Conservation (phyloP, 1,284 basidiomycete species). For the Xerocomus nothofagi region DNA sequence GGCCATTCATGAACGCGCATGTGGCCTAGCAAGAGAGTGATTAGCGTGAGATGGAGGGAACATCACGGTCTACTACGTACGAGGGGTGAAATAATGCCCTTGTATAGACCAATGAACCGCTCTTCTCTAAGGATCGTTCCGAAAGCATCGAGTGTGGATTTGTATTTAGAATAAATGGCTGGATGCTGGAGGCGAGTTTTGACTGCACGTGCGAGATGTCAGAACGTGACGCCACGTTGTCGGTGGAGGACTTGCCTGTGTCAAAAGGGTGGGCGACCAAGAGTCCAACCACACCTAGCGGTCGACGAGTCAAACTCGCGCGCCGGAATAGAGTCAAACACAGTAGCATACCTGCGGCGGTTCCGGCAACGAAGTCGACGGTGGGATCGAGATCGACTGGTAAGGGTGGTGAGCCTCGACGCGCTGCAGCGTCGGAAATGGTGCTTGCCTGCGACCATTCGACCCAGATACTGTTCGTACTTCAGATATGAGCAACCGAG, state of each 20-base stretch:
- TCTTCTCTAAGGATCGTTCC: slow-evolving; percentile 68
- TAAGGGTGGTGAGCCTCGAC: not conserved
- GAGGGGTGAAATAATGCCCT: slow-evolving; percentile 71
- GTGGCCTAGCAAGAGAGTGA: slow-evolving; percentile 46
- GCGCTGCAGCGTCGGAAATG: too few relatives aligned
- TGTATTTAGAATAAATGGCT: slow-evolving; percentile 52
- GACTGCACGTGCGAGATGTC: slow-evolving; percentile 42
- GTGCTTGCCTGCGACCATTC: slow-evolving; percentile 20
- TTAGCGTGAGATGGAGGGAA: not conserved
- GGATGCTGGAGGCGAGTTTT: slow-evolving; percentile 77
- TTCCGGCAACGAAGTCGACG: slow-evolving; percentile 74
- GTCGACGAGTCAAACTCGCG: not conserved
- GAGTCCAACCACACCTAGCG: slow-evolving; percentile 59
- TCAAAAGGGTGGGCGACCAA: slow-evolving; percentile 74
- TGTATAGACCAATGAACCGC: slow-evolving; percentile 63
- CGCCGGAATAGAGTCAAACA: not conserved
- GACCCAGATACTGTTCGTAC: not conserved
- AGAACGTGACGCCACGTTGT: not conserved
- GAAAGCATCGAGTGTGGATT: slow-evolving; percentile 61
- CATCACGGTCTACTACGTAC: slow-evolving; percentile 41
- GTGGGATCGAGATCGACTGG: slow-evolving; percentile 45
- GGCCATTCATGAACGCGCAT: slow-evolving; percentile 70
- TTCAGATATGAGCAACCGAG: not conserved
- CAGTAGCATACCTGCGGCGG: slow-evolving; percentile 50
- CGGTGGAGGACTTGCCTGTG: slow-evolving; percentile 54